Evolutionary conservation across 1,284 basidiomycete species (phyloP).

Genomic region (Coriolopsis trogii): DNA sequence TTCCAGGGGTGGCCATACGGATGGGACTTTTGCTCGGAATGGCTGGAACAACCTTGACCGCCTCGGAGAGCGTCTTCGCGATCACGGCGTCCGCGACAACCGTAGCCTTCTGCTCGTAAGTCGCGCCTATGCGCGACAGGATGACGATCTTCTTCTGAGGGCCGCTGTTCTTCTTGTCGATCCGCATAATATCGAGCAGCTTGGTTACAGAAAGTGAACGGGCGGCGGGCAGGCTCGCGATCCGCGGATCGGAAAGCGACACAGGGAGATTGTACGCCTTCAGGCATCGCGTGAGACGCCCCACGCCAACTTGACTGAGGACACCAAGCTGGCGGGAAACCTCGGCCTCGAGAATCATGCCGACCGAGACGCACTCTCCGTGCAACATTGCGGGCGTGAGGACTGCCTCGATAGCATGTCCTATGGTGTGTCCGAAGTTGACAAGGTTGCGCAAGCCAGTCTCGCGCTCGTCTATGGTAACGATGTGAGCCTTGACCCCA

Average conservation of each 20-base stretch:
- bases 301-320: conserved; percentile 87
- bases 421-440: conserved; percentile 97
- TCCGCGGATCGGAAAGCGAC: conserved; percentile 75
- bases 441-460: conserved; percentile 95
- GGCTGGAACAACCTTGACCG: conserved; percentile 74
- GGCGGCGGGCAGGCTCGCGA: conserved; percentile 72
- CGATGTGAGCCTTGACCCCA: conserved; percentile 92
- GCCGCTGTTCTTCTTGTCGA: conserved; percentile 99
- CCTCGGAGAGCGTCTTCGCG: conserved; percentile 77
- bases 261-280: conserved; percentile 77
- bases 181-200: conserved; percentile 89
- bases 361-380: conserved; percentile 91
- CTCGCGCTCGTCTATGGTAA: conserved; percentile 94
- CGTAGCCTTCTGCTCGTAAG: conserved; percentile 91
- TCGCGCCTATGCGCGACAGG: conserved; percentile 88
- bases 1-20: conserved; percentile 91
- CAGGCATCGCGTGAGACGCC: conserved; percentile 81
- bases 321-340: conserved; percentile 86
- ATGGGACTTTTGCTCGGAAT: conserved; percentile 70
- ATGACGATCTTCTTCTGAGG: conserved; percentile 93
- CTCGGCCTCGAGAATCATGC: conserved; percentile 95
- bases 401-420: conserved; percentile 94
- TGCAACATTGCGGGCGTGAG: conserved; percentile 91
- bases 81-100: conserved; percentile 84
- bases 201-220: conserved; percentile 78